phyloP scores from a whole-genome alignment of 164 flowering plant genomes.

The Euptelea pleiosperma region DNA sequence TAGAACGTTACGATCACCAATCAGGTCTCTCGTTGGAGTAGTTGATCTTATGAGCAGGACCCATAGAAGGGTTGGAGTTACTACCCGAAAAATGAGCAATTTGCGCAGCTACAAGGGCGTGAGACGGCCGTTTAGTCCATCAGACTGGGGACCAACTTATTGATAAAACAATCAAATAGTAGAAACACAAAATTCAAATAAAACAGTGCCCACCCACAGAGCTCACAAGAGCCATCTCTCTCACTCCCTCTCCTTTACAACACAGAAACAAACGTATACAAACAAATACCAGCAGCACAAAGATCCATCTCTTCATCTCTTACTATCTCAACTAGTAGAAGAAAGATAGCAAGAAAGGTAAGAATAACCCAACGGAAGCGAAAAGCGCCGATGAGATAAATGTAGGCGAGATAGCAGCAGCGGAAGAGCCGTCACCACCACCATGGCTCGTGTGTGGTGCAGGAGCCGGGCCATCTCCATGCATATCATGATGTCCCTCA shows the following conservation, averaged over 20 bases:
- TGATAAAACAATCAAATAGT: neutral
- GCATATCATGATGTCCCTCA: conserved; percentile 15
- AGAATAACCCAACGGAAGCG: neutral
- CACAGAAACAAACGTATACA: no score
- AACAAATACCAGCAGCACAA: no score
- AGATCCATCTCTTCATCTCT: neutral
- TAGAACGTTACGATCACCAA: no score
- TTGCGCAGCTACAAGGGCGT: no score
- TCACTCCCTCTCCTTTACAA: no score
- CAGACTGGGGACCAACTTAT: neutral
- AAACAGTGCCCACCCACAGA: neutral
- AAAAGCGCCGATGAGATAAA: conserved; percentile 2
- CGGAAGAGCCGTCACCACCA: neutral
- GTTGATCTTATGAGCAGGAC: no score
- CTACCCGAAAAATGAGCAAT: no score
- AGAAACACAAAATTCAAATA: conserved; percentile 1
- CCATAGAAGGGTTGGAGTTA: no score
- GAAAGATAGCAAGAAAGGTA: conserved; percentile 1
- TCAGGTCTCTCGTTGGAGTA: no score
- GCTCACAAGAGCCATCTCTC: neutral
- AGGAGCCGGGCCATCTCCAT: neutral
- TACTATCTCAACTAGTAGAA: neutral
- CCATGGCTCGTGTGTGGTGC: neutral
- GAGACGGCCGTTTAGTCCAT: no score
- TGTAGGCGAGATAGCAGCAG: neutral